Base-by-base conservation (phyloP, 129 eudicot genomes). In the Cynara cardunculus region DNA sequence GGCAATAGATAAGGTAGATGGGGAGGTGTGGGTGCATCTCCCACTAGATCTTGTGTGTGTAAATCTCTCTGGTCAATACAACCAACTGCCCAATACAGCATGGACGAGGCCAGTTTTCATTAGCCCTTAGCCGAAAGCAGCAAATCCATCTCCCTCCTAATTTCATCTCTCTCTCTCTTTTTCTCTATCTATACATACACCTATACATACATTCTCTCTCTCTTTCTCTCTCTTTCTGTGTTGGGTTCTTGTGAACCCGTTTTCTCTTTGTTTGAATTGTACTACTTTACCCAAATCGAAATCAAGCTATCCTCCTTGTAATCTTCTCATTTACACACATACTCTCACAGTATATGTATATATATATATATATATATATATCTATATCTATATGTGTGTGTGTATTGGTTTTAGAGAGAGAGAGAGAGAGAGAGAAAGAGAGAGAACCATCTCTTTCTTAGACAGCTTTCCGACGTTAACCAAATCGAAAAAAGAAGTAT, bases 391-490 rank as follows among this genome's bases (percentile, higher is more conserved):
- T 28, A n/a, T n/a, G n/a, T n/a, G 31, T 1, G 31, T 37, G 46
- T 8, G 9, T 8, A 8, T 28, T 81, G 59, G 25, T 59, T 66
- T 74, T 75, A 75, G 81, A 49, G 64, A 75, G 81, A 76, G 31
- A 72, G 21, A 21, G 9, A 11, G 31, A 28, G 46, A 61, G 76
- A 82, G 73, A 56, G 72, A 75, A 76, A 28, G 46, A 61, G 76
- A 82, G 73, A 56, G 72, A 75, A 76, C 86, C 68, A 59, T 82
- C 86, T 82, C 74, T 82, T 76, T 82, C 86, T 82, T 56, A 76
- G 86, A 82, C 82, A 83, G 86, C 82, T 83, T 77, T 83, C 86
- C 78, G 86, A 83, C 86, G 82, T 83, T 83, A 83, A 83, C 86
- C 82, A 83, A 83, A 83, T 83, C 86, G 86, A 83, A 83, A 83